Evolutionary conservation across 768 basidiomycete genomes (phyloP).

Genomic region (Scleroderma citrinum): DNA sequence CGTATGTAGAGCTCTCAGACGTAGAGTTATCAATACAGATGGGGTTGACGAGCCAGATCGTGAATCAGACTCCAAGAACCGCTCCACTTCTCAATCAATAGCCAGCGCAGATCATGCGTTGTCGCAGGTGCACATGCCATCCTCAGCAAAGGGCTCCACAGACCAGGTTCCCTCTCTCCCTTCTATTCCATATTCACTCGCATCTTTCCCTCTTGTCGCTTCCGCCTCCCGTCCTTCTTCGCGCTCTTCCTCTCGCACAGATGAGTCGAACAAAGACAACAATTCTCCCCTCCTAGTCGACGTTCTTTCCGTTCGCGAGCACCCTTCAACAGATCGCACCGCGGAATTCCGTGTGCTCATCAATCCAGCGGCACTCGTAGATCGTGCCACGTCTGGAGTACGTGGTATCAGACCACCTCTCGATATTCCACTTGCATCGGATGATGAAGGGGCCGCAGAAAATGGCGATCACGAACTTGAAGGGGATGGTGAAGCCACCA

Average conservation of each 20-base stretch:
- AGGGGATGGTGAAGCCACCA: conserved; percentile 30
- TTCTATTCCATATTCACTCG: conserved; percentile 6
- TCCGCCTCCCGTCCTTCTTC: conserved; percentile 1
- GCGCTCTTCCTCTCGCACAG: conserved; percentile 1
- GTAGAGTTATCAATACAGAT: conserved; percentile 52
- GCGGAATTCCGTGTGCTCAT: conserved; percentile 81
- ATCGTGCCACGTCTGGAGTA: conserved; percentile 60
- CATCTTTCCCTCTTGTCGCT: not conserved
- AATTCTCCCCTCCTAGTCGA: conserved; percentile 49
- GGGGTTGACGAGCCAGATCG: not conserved
- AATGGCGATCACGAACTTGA: conserved; percentile 41
- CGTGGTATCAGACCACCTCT: conserved; percentile 50
- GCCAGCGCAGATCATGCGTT: not conserved
- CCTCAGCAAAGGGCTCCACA: conserved; percentile 11
- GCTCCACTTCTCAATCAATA: not conserved
- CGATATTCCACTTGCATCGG: conserved; percentile 36
- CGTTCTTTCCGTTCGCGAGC: conserved; percentile 59
- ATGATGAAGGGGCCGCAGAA: conserved; percentile 44
- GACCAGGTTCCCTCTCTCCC: conserved; percentile 11
- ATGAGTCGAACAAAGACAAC: conserved; percentile 15
- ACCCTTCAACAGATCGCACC: conserved; percentile 63
- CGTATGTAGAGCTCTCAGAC: conserved; percentile 65
- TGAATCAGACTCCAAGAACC: not conserved
- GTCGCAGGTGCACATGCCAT: conserved; percentile 4
- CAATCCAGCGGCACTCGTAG: conserved; percentile 59